These are phyloP conservation scores for Durio zibethinus DNA, from an alignment of 345 rosid genomes.

Conservation along the genomic window DNA sequence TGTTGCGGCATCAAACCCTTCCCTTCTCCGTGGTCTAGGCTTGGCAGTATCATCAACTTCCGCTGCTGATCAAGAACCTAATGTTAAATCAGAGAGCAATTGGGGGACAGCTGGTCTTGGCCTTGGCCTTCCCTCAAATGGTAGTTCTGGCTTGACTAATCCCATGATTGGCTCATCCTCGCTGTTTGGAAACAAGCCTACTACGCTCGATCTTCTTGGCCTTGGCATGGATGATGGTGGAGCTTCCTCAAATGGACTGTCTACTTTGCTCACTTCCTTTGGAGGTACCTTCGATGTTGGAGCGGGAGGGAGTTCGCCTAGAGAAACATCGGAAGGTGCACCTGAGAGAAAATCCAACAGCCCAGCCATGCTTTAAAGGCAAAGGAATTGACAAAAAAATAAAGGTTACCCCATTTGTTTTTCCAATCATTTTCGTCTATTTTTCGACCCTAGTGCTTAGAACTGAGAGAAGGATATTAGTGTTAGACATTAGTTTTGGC, in stretches of 20 bases:
- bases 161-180: constrained; percentile 39
- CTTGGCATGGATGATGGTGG: constrained; percentile 45
- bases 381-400: background rate
- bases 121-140: constrained; percentile 32
- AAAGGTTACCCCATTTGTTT: background rate
- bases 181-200: constrained; percentile 45
- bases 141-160: constrained; percentile 23
- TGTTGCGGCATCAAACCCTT: constrained; percentile 50
- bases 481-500: constrained; percentile 6
- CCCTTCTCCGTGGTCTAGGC: constrained; percentile 50
- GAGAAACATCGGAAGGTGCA: constrained; percentile 42
- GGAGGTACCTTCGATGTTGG: constrained; percentile 39
- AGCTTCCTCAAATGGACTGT: constrained; percentile 31
- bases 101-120: constrained; percentile 32
- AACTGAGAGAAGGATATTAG: constrained; percentile 13
- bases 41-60: constrained; percentile 34
- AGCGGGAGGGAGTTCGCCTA: constrained; percentile 22
- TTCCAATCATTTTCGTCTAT: background rate
- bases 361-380: constrained; percentile 22
- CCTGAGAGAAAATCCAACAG: constrained; percentile 32
- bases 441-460: constrained; percentile 3
- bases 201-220: constrained; percentile 67
- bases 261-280: constrained; percentile 50
- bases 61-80: constrained; percentile 21
- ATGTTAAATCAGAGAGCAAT: constrained; percentile 28